These are phyloP conservation scores for Narthecium ossifragum DNA, from an alignment of 106 monocot genomes.

Conservation along the genomic window DNA sequence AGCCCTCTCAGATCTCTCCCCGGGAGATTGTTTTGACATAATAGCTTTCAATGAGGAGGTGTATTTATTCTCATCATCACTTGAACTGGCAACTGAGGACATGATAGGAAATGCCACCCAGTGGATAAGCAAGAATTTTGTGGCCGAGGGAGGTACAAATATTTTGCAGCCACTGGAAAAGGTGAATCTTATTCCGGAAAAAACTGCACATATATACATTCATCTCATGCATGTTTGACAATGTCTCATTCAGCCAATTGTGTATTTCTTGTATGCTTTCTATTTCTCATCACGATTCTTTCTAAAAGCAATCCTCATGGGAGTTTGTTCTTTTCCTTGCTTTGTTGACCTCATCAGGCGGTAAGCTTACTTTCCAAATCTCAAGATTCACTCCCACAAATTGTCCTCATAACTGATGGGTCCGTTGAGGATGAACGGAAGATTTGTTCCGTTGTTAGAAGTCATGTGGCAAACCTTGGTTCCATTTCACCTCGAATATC, in stretches of 20 bases:
- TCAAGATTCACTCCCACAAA: constrained; percentile 48
- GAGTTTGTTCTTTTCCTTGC: no score
- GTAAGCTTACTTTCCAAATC: constrained; percentile 40
- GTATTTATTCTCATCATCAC: constrained; percentile 63
- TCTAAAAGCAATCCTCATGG: no score
- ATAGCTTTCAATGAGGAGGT: constrained; percentile 77
- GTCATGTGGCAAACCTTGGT: constrained; percentile 23
- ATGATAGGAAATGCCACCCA: constrained; percentile 42
- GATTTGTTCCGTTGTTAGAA: constrained; percentile 47
- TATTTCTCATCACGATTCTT: no score
- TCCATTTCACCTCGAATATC: constrained; percentile 65
- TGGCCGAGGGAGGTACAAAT: constrained; percentile 71
- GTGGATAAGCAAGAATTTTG: constrained; percentile 67
- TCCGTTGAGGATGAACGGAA: constrained; percentile 79
- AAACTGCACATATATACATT: background rate
- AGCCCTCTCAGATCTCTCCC: constrained; percentile 53
- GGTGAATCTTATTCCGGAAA: constrained; percentile 29
- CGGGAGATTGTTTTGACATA: constrained; percentile 63
- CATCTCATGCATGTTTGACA: no score
- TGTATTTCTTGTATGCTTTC: no score
- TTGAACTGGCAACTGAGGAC: constrained; percentile 53
- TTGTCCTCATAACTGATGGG: constrained; percentile 92
- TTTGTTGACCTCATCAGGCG: constrained; percentile 37
- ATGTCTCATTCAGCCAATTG: no score
- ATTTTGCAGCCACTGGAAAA: constrained; percentile 60